phyloP scores from a whole-genome alignment of 352 stramenopile species.

The Thalassiosira allenii region DNA sequence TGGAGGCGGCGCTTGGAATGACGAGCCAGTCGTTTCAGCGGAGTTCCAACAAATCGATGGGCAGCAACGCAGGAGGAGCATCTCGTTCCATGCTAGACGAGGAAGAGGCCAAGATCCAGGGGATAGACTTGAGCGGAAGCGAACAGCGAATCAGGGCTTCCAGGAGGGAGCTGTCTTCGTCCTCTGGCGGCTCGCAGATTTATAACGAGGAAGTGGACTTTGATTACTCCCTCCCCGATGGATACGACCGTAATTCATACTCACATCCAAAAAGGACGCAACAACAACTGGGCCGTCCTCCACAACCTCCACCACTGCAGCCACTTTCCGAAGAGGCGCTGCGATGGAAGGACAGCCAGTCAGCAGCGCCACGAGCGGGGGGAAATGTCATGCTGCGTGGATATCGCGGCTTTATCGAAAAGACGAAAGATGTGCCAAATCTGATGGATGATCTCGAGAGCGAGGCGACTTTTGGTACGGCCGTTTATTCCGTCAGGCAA shows the following conservation, averaged over 20 bases:
- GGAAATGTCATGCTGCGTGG: slow-evolving; percentile 44
- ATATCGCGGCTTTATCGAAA: slow-evolving; percentile 80
- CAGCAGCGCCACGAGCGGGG: slow-evolving; percentile 38
- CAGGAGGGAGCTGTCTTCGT: not conserved
- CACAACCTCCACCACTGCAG: too few relatives aligned
- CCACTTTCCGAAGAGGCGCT: slow-evolving; percentile 56
- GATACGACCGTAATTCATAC: slow-evolving; percentile 23
- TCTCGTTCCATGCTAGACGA: slow-evolving; percentile 4
- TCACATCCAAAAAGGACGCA: slow-evolving; percentile 20
- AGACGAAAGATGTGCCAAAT: slow-evolving; percentile 82
- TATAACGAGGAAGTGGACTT: slow-evolving; percentile 24
- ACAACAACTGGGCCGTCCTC: slow-evolving; percentile 2
- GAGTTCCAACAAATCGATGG: slow-evolving; percentile 27
- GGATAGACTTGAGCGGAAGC: slow-evolving; percentile 59
- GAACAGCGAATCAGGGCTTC: slow-evolving; percentile 44
- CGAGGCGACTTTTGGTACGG: slow-evolving; percentile 52
- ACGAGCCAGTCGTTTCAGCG: not conserved
- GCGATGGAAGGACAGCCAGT: slow-evolving; percentile 47
- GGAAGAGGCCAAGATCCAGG: slow-evolving; percentile 36
- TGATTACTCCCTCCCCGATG: not conserved
- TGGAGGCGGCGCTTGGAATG: slow-evolving; percentile 43
- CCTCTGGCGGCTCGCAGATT: not conserved
- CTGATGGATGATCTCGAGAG: slow-evolving; percentile 81
- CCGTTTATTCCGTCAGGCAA: slow-evolving; percentile 17
- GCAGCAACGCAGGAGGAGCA: slow-evolving; percentile 15